Conservation (phyloP, 352 stramenopile genomes). For the Phytophthora pluvialis region DNA sequence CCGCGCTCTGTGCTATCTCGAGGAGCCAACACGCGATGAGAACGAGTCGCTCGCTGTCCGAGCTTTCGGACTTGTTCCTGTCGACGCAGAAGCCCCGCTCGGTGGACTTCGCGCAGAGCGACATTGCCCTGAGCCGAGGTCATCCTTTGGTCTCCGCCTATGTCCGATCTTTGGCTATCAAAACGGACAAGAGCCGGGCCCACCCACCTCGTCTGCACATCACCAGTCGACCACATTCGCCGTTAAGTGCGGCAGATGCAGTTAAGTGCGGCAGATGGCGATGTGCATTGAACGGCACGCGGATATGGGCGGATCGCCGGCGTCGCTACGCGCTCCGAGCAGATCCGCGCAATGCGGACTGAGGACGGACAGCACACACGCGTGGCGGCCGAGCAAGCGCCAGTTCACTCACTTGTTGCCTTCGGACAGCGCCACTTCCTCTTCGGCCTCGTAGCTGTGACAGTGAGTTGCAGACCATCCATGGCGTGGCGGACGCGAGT, state of each 20-base stretch:
- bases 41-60: too few species aligned
- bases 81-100: too few species aligned
- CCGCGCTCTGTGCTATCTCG: too few species aligned
- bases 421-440: conserved; percentile 32
- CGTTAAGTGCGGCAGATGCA: not conserved
- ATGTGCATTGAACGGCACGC: conserved; percentile 25
- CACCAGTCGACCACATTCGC: conserved; percentile 1
- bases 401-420: conserved; percentile 15
- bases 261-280: conserved; percentile 12
- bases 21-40: too few species aligned
- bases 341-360: conserved; percentile 21
- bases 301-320: conserved; percentile 19
- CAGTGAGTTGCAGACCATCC: not conserved
- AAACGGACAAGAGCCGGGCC: not conserved
- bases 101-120: too few species aligned
- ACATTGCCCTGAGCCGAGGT: conserved; percentile 1
- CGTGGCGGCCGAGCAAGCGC: not conserved
- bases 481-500: conserved; percentile 13
- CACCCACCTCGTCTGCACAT: not conserved
- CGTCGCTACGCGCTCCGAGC: conserved; percentile 9
- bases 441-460: conserved; percentile 9
- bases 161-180: conserved; percentile 2
- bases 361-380: conserved; percentile 24
- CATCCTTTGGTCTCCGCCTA: not conserved
- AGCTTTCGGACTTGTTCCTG: too few species aligned